Evolutionary conservation across 2,329 filamentous ascomycete genomes (phyloP).

Genomic region (Epichloe festucae): DNA sequence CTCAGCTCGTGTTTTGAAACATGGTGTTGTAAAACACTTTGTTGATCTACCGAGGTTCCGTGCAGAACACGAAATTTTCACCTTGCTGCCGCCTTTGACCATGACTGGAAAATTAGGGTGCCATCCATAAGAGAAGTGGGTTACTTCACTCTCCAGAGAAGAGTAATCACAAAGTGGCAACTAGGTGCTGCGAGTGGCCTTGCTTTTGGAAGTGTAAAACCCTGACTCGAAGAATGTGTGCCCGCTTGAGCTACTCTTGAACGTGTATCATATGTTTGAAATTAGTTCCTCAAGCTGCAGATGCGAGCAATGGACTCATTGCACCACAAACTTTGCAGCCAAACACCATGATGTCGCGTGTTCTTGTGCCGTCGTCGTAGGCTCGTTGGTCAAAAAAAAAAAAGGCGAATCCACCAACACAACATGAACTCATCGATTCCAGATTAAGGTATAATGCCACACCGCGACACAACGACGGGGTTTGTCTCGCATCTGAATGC

Average conservation of each 20-base stretch:
- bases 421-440: background rate
- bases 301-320: background rate
- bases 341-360: background rate
- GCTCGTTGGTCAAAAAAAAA: background rate
- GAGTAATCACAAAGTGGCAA: too few relatives aligned
- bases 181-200: too few relatives aligned
- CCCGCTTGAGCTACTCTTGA: background rate
- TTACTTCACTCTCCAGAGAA: too few relatives aligned
- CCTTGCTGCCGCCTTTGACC: too few relatives aligned
- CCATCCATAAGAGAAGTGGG: too few relatives aligned
- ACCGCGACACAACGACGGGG: background rate
- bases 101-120: too few relatives aligned
- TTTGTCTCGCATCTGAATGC: background rate
- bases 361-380: background rate
- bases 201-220: too few relatives aligned
- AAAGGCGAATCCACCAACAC: background rate
- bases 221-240: too few relatives aligned
- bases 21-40: too few relatives aligned
- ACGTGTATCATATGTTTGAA: background rate
- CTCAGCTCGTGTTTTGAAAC: too few relatives aligned
- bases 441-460: constrained; percentile 2
- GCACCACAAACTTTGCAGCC: background rate
- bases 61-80: too few relatives aligned
- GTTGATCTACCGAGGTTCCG: too few relatives aligned
- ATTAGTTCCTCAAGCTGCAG: background rate